Base-by-base conservation (phyloP, 2,329 filamentous ascomycete genomes). In the Huntiella abstrusa region DNA sequence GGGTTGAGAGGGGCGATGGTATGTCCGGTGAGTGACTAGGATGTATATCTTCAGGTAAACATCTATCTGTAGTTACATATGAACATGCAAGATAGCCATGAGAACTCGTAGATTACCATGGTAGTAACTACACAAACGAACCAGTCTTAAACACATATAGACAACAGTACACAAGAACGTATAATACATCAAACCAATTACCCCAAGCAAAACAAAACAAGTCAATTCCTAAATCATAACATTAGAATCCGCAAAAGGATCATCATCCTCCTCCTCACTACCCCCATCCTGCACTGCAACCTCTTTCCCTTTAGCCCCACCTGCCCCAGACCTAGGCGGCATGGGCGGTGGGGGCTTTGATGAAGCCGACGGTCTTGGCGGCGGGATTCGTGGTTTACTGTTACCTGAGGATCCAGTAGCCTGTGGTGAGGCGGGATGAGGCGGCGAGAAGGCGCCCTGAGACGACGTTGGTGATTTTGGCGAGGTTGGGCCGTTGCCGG, bases 241-340 rank as follows among this genome's bases (percentile, higher is more conserved):
- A 57, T 51, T 46, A 6, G 47, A 49, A 58, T 94, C 85, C 3
- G 82, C 83, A 59, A 94, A 94, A 0, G 86, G 86, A 57, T 93
- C 75, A 52, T 91, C 73, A n/a, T 86, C 81, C 38, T 85, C 80
- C n/a, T 82, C 77, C 5, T 82, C 77, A 10, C 77, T 73, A 28
- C 22, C 22, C 22, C 22, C 22, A 12, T 69, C 70, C n/a, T 71
- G 66, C 32, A 67, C 60, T 60, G 53, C 57, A 62, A 42, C 55
- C 49, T 45, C 36, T 34, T 55, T 48, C 34, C 56, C 17, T 53
- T 52, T 35, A 50, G 55, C 13, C 60, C 53, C 17, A 60, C 63
- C 50, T 63, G 62, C n/a, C 60, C 55, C 15, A 53, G 62, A 51
- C 58, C 47, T 61, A 3, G 66, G 69, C 47, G 68, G 63, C 8